These are phyloP conservation scores for Globisporangium uncinulatum DNA, from an alignment of 352 stramenopile species.

Conservation along the genomic window DNA sequence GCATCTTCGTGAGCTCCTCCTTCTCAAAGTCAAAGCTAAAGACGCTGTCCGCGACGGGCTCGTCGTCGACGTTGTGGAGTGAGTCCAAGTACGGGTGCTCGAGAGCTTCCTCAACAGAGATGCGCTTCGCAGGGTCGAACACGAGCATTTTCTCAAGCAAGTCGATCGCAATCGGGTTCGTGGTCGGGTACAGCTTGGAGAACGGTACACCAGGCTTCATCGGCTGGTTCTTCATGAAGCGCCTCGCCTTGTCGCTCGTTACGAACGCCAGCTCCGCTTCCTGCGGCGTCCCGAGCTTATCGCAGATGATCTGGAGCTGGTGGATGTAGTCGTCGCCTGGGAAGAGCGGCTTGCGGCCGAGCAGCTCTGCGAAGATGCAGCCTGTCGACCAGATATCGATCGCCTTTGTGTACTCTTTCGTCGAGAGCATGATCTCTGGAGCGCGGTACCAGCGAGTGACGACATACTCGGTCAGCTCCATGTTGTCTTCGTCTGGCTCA, in stretches of 20 bases:
- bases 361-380: constrained; percentile 93
- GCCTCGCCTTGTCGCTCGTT: constrained; percentile 84
- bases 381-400: constrained; percentile 96
- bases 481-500: constrained; percentile 80
- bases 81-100: constrained; percentile 88
- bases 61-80: constrained; percentile 91
- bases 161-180: constrained; percentile 66
- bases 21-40: constrained; percentile 91
- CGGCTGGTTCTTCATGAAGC: constrained; percentile 84
- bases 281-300: constrained; percentile 84
- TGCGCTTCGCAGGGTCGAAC: constrained; percentile 85
- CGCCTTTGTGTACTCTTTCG: constrained; percentile 94
- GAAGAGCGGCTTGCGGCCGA: constrained; percentile 89
- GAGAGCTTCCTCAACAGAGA: constrained; percentile 91
- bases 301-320: constrained; percentile 96
- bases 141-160: constrained; percentile 85
- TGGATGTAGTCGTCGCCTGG: constrained; percentile 99
- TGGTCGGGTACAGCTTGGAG: constrained; percentile 64
- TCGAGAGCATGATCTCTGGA: constrained; percentile 96
- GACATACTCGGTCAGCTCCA: constrained; percentile 88
- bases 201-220: constrained; percentile 68
- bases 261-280: constrained; percentile 90
- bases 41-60: constrained; percentile 66
- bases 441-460: constrained; percentile 92
- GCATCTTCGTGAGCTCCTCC: constrained; percentile 72